These are phyloP conservation scores for Neofusicoccum ribis DNA, from an alignment of 2,329 filamentous ascomycete genomes.

Conservation along the genomic window DNA sequence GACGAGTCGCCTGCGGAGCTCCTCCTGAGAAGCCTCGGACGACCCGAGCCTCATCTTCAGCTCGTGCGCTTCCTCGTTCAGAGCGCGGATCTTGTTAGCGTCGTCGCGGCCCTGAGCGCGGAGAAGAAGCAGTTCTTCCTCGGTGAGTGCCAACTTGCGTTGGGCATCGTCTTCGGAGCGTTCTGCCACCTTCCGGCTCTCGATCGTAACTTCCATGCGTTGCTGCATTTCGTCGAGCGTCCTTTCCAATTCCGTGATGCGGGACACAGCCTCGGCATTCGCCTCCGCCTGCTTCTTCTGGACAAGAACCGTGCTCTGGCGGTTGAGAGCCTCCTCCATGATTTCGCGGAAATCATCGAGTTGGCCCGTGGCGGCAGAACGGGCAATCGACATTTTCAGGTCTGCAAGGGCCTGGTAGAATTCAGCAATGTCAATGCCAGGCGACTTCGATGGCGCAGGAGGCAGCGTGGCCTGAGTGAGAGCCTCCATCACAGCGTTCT, in stretches of 20 bases:
- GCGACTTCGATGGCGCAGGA: constrained; percentile 1
- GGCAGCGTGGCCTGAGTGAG: constrained; percentile 1
- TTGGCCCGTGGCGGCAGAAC: constrained; percentile 46
- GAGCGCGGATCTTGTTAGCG: constrained; percentile 41
- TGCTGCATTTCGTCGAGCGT: constrained; percentile 36
- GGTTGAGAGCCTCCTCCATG: constrained; percentile 39
- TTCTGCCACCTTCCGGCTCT: constrained; percentile 45
- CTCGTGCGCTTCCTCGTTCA: constrained; percentile 45
- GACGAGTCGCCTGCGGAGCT: constrained; percentile 17
- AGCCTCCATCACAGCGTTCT: constrained; percentile 60
- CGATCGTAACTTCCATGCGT: constrained; percentile 42
- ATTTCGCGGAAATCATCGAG: constrained; percentile 44
- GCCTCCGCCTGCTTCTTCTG: constrained; percentile 33
- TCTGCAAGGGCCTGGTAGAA: constrained; percentile 50
- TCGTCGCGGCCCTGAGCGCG: constrained; percentile 46
- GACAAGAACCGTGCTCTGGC: constrained; percentile 32
- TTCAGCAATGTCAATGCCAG: constrained; percentile 37
- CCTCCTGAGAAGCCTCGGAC: constrained; percentile 28
- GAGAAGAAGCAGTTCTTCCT: constrained; percentile 50
- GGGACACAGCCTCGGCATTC: constrained; percentile 33
- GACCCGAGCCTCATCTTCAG: constrained; percentile 37
- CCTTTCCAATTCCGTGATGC: constrained; percentile 37
- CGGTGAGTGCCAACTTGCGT: constrained; percentile 49
- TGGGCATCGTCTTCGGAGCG: constrained; percentile 46
- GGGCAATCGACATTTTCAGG: constrained; percentile 50